These are phyloP conservation scores for Penicillium sp. DNA, from an alignment of 2,329 filamentous ascomycete genomes.

Conservation along the genomic window DNA sequence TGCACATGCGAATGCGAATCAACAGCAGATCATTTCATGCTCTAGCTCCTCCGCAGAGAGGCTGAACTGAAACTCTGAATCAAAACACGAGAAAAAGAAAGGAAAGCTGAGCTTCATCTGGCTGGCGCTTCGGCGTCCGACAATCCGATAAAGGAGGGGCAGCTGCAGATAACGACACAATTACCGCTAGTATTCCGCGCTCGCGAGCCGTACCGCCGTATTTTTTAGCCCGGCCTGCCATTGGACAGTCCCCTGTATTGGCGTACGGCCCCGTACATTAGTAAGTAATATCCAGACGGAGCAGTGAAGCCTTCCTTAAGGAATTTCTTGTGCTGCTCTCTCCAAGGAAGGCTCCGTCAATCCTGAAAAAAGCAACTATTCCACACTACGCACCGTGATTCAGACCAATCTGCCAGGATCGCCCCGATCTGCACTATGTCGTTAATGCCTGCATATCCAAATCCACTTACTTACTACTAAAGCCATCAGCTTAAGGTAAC, in stretches of 20 bases:
- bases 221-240: background rate
- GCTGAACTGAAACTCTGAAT: too few relatives aligned
- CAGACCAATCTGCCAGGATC: background rate
- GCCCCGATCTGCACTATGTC: conserved; percentile 5
- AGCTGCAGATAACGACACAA: conserved; percentile 5
- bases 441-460: background rate
- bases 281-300: background rate
- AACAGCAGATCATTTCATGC: too few relatives aligned
- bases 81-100: background rate
- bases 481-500: too few relatives aligned
- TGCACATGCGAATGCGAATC: too few relatives aligned
- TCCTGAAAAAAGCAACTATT: background rate
- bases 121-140: conserved; percentile 3
- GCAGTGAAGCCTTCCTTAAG: too few relatives aligned
- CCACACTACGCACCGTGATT: background rate
- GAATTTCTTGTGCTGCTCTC: conserved; percentile 2
- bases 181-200: conserved; percentile 4
- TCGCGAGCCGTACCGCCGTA: background rate
- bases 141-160: conserved; percentile 10
- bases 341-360: background rate
- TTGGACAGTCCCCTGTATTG: background rate
- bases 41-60: too few relatives aligned
- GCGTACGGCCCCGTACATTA: background rate
- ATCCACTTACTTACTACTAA: background rate
- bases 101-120: background rate